Base-by-base conservation (phyloP, 176 grass and related monocot species). In the Ensete glaucum region DNA sequence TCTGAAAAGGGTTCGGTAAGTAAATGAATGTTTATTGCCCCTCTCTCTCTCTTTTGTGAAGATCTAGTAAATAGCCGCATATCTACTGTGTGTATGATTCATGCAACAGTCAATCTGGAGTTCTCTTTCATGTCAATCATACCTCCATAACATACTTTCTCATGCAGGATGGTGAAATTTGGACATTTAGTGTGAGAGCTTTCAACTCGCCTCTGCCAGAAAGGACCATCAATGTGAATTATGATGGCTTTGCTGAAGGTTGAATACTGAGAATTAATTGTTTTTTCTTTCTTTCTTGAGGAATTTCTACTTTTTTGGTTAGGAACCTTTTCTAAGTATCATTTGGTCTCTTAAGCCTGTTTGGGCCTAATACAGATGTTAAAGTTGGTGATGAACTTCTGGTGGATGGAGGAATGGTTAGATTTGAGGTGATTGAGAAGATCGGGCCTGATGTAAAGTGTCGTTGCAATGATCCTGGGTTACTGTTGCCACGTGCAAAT, bases 161-260 rank as follows among this genome's bases (percentile, higher is more conserved):
- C 85, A 75, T 73, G 68, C 85, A 98, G 95, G 95, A 98, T 91
- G 95, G 95, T 76, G 95, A 98, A 86, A 89, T 94, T 56, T 98
- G 95, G 95, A 98, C 86, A 78, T 98, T 98, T 66, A 98, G 84
- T 4, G 95, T 98, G 67, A 88, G 95, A 91, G 81, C 95, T 82
- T 98, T 91, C 84, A 85, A 91, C 68, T 81, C 74, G 53, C 80
- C 80, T 82, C 95, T 91, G 60, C 95, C 90, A 56, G 95, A 98
- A 72, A 82, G 71, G n/a, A 98, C 95, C 72, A 84, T 91, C 67
- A 81, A 82, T 82, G 90, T 98, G 71, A 98, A 93, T 69, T 98
- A 93, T 48, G 95, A 98, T 80, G 95, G 95, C 54, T 98, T 98
- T 62, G 80, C 90, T 85, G 95, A 98, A 98, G 95, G 90, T 98